phyloP scores from a whole-genome alignment of 768 basidiomycete genomes.

The Mycena haematopus region DNA sequence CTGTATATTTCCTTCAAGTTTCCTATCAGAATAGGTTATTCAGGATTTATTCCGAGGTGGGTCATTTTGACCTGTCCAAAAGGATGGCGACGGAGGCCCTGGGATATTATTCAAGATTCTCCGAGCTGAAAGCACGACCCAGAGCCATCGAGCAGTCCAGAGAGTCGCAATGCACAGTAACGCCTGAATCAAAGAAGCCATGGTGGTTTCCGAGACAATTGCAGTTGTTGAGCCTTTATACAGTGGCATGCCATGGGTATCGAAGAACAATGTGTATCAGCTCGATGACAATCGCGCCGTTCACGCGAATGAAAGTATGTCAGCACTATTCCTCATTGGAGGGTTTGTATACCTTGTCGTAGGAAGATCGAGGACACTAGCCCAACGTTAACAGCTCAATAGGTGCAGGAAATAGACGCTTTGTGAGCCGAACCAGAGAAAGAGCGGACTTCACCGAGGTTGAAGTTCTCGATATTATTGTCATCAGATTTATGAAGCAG shows the following conservation, averaged over 20 bases:
- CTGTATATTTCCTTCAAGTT: conserved; percentile 13
- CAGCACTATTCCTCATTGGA: background rate
- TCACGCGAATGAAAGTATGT: background rate
- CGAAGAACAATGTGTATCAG: background rate
- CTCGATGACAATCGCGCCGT: conserved; percentile 4
- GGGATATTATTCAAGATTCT: conserved; percentile 32
- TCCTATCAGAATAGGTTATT: conserved; percentile 10
- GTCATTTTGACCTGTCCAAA: conserved; percentile 4
- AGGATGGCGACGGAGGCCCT: conserved; percentile 24
- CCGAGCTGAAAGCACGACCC: background rate
- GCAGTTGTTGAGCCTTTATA: background rate
- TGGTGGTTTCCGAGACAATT: background rate
- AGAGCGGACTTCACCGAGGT: background rate
- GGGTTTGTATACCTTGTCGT: no score
- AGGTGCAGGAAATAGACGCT: background rate
- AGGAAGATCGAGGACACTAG: no score
- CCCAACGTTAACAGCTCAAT: no score
- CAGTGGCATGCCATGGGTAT: background rate
- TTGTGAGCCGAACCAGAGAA: background rate
- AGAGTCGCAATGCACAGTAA: background rate
- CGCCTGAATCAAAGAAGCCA: background rate
- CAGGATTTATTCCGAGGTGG: background rate
- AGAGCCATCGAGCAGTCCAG: conserved; percentile 4
- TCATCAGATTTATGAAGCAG: background rate
- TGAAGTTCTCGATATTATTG: background rate